Conservation (phyloP, 2,329 filamentous ascomycete species). For the Dactylellina cionopaga region DNA sequence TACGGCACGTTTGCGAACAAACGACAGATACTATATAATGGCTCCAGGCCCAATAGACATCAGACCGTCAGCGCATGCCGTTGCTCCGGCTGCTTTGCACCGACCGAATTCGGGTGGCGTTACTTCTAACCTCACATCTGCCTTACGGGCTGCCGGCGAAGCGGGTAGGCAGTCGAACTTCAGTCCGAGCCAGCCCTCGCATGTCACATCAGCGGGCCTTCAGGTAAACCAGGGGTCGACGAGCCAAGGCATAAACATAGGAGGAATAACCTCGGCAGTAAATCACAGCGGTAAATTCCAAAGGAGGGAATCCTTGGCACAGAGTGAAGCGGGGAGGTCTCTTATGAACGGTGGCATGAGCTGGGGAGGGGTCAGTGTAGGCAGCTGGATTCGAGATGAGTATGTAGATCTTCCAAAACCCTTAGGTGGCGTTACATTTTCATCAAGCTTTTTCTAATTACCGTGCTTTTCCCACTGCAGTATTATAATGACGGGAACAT, state of each 20-base stretch:
- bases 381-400: conserved; percentile 98
- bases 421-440: background rate
- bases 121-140: conserved; percentile 51
- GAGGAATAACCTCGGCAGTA: conserved; percentile 42
- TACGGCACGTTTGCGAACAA: conserved; percentile 43
- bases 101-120: conserved; percentile 46
- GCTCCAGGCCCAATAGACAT: conserved; percentile 52
- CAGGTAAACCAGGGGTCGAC: conserved; percentile 39
- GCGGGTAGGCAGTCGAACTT: conserved; percentile 46
- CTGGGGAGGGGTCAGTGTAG: conserved; percentile 95
- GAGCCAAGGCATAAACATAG: conserved; percentile 50
- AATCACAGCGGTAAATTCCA: conserved; percentile 51
- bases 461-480: conserved; percentile 64
- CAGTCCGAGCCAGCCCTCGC: conserved; percentile 46
- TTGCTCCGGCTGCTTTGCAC: conserved; percentile 30
- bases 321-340: conserved; percentile 61
- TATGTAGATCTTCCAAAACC: conserved; percentile 68
- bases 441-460: conserved; percentile 7
- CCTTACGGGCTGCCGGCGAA: conserved; percentile 43
- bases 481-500: conserved; percentile 94
- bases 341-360: conserved; percentile 77
- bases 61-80: conserved; percentile 49
- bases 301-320: conserved; percentile 62
- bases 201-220: conserved; percentile 49
- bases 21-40: conserved; percentile 47